Evolutionary conservation across 257 asterid species (phyloP).

Genomic region (Nicotiana sylvestris): DNA sequence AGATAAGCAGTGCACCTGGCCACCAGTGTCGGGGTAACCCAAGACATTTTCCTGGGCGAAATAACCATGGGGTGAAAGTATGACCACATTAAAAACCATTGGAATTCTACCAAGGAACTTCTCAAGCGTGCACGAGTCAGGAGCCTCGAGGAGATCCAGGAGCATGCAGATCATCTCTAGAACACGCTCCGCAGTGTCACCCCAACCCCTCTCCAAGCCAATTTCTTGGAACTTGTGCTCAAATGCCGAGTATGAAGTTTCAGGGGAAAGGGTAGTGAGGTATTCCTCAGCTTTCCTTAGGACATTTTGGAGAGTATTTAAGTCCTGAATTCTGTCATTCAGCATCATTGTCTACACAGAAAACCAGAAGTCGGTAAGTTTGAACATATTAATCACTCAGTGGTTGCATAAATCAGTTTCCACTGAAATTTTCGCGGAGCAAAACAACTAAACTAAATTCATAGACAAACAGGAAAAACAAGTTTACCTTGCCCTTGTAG

Average conservation of each 20-base stretch:
- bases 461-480: neutral
- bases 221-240: conserved; percentile 80
- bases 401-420: neutral
- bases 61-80: conserved; percentile 96
- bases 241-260: conserved; percentile 51
- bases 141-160: conserved; percentile 86
- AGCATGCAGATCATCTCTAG: conserved; percentile 86
- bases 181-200: conserved; percentile 67
- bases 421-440: neutral
- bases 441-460: neutral
- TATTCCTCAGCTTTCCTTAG: conserved; percentile 93
- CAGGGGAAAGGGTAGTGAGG: conserved; percentile 59
- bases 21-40: conserved; percentile 98
- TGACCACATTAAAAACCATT: conserved; percentile 95
- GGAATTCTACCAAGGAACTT: conserved; percentile 83
- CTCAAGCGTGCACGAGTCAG: conserved; percentile 86
- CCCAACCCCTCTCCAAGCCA: conserved; percentile 98
- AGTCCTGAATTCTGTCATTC: conserved; percentile 60
- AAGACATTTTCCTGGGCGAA: conserved; percentile 97
- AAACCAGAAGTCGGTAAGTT: neutral
- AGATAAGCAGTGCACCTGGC: conserved; percentile 54
- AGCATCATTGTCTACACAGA: conserved; percentile 68
- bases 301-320: conserved; percentile 58
- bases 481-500: conserved; percentile 73
- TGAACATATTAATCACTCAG: neutral